Percentiles rank a stretch among this genome's conserved stretches.
phyloP scores from a whole-genome alignment of 257 asterid genomes.

The Rubia yunnanensis region DNA sequence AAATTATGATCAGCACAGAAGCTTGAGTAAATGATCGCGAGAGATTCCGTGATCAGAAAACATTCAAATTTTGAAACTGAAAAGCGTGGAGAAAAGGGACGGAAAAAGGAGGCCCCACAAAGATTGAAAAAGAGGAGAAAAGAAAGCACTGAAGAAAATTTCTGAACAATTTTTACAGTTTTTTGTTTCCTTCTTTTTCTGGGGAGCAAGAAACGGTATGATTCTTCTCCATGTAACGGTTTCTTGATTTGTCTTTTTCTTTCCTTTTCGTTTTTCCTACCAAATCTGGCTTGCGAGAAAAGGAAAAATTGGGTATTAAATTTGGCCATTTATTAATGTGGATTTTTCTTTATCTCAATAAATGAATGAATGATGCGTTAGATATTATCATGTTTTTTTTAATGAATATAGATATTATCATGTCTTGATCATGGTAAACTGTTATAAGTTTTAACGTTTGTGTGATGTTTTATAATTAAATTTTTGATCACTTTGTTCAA shows the following conservation, averaged over 20 bases:
- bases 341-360: not conserved
- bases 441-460: not conserved
- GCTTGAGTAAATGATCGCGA: not conserved
- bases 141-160: not conserved
- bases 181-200: no score
- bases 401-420: no score
- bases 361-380: not conserved
- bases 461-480: not conserved
- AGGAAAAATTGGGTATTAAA: not conserved
- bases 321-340: not conserved
- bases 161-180: not conserved
- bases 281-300: not conserved
- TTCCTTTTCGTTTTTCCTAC: not conserved
- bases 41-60: not conserved
- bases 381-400: no score
- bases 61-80: slow-evolving; percentile 12
- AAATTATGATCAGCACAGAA: not conserved
- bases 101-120: not conserved
- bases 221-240: not conserved
- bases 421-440: not conserved
- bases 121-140: not conserved
- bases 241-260: not conserved
- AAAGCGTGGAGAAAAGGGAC: slow-evolving; percentile 1
- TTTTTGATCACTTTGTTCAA: no score
- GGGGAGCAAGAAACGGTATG: not conserved